phyloP scores from a whole-genome alignment of 2,329 filamentous ascomycete species.

The Verticillium isaacii region DNA sequence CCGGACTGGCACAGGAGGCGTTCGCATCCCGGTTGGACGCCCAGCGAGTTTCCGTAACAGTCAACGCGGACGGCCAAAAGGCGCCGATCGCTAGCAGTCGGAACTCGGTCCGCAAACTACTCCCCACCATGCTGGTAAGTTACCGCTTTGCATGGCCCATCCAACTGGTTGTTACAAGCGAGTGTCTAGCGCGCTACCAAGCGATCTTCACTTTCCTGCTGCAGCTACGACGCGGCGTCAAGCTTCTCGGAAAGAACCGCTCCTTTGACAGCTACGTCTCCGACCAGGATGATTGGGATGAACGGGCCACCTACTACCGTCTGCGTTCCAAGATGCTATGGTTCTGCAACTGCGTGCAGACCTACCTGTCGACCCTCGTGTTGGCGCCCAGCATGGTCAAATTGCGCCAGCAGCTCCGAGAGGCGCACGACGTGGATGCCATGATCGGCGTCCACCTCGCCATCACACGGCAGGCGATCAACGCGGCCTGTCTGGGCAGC shows the following conservation, averaged over 20 bases:
- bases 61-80: not conserved
- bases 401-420: constrained; percentile 53
- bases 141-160: constrained; percentile 66
- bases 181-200: constrained; percentile 63
- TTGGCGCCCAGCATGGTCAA: constrained; percentile 54
- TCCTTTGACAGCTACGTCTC: constrained; percentile 35
- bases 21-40: constrained; percentile 56
- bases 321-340: constrained; percentile 68
- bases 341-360: constrained; percentile 71
- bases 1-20: constrained; percentile 69
- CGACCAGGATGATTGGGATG: constrained; percentile 30
- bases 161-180: constrained; percentile 67
- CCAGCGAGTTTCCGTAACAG: constrained; percentile 47
- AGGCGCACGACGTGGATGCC: constrained; percentile 69
- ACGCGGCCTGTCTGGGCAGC: constrained; percentile 64
- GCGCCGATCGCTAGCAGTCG: not conserved
- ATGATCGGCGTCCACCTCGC: constrained; percentile 69
- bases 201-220: constrained; percentile 70
- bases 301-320: constrained; percentile 47
- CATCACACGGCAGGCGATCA: constrained; percentile 59
- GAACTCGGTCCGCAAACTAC: constrained; percentile 29
- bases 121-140: constrained; percentile 60
- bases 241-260: constrained; percentile 56
- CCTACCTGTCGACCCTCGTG: constrained; percentile 71
- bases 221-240: constrained; percentile 68